phyloP scores from a whole-genome alignment of 345 rosid genomes.

The Lumnitzera racemosa region DNA sequence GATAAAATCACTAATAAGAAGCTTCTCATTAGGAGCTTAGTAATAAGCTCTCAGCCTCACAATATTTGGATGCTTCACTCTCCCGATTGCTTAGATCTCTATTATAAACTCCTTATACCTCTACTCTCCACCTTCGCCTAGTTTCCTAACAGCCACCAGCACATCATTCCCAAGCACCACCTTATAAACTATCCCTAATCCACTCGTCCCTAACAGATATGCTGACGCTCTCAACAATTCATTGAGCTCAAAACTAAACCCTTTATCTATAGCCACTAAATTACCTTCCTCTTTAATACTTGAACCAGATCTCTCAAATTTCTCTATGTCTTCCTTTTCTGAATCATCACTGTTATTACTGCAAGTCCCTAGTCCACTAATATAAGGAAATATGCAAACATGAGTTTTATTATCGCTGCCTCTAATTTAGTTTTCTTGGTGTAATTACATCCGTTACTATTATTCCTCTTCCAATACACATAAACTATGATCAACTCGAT shows the following conservation, averaged over 20 bases:
- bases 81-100: slow-evolving; percentile 87
- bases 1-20: slow-evolving; percentile 80
- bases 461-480: slow-evolving; percentile 90
- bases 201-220: slow-evolving; percentile 92
- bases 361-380: slow-evolving; percentile 13
- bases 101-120: slow-evolving; percentile 81
- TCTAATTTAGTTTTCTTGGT: slow-evolving; percentile 53
- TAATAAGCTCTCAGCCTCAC: slow-evolving; percentile 91
- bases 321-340: slow-evolving; percentile 54
- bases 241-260: slow-evolving; percentile 86
- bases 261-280: slow-evolving; percentile 83
- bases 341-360: slow-evolving; percentile 50
- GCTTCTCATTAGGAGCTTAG: slow-evolving; percentile 98
- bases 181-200: slow-evolving; percentile 91
- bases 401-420: slow-evolving; percentile 38
- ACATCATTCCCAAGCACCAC: slow-evolving; percentile 91
- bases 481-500: slow-evolving; percentile 64
- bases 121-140: slow-evolving; percentile 94
- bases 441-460: slow-evolving; percentile 72
- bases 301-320: slow-evolving; percentile 16
- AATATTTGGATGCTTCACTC: slow-evolving; percentile 88
- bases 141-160: slow-evolving; percentile 86
- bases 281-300: slow-evolving; percentile 50
- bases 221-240: slow-evolving; percentile 95
- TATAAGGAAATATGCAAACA: slow-evolving; percentile 22